A percentile compares a stretch with the other conserved stretches of the same genome.
These are phyloP conservation scores for Allomyces arbusculus DNA, from an alignment of 192 early-diverging fungal species.

Conservation along the genomic window DNA sequence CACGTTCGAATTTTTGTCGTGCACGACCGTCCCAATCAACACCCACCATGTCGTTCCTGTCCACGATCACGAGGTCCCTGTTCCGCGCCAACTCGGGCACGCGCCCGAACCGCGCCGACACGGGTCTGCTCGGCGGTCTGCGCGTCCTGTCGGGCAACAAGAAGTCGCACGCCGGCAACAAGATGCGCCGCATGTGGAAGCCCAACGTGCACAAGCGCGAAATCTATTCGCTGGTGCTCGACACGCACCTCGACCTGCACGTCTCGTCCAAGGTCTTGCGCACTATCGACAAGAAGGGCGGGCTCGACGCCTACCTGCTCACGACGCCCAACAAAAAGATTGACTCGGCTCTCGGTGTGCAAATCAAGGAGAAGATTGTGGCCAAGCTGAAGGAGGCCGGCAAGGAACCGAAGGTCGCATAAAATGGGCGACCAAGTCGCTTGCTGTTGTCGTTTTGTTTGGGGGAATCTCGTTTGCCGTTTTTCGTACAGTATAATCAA, in stretches of 20 bases:
- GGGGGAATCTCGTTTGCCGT: too few relatives aligned
- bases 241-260: conserved; percentile 29
- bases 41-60: too few relatives aligned
- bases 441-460: too few relatives aligned
- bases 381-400: conserved; percentile 1
- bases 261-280: conserved; percentile 47
- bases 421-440: too few relatives aligned
- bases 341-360: conserved; percentile 28
- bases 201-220: conserved; percentile 51
- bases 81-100: not conserved
- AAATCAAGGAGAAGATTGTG: conserved; percentile 27
- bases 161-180: conserved; percentile 40
- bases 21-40: too few relatives aligned
- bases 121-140: not conserved
- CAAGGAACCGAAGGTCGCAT: too few relatives aligned
- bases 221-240: conserved; percentile 42
- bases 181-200: conserved; percentile 53
- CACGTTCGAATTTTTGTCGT: too few relatives aligned
- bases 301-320: conserved; percentile 53
- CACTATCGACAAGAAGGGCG: conserved; percentile 67
- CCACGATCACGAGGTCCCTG: too few relatives aligned
- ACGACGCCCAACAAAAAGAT: conserved; percentile 45
- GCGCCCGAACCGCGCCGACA: not conserved
- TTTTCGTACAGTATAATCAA: too few relatives aligned
- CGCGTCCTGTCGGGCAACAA: conserved; percentile 3